Conservation (phyloP, 2,329 filamentous ascomycete species). For the Scytalidium lignicola region DNA sequence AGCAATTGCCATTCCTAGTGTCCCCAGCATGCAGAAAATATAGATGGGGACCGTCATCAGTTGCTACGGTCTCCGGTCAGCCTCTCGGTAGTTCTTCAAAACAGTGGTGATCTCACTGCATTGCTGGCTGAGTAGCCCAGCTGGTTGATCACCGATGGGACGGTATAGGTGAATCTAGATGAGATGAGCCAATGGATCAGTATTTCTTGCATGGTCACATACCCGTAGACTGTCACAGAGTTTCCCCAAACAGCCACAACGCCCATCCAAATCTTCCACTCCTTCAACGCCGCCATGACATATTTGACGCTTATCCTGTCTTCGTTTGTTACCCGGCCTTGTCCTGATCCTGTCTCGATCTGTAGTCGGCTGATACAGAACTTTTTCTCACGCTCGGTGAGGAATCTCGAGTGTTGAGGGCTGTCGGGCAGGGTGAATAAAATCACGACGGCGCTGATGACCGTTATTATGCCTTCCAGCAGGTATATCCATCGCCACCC, state of each 20-base stretch:
- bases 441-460: constrained; percentile 28
- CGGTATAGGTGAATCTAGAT: constrained; percentile 8
- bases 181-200: too few species aligned
- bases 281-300: constrained; percentile 35
- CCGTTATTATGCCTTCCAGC: constrained; percentile 41
- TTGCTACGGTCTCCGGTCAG: too few species aligned
- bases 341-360: constrained; percentile 6
- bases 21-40: constrained; percentile 57
- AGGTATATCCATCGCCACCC: constrained; percentile 32
- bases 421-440: constrained; percentile 45
- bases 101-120: not conserved
- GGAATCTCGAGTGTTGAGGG: constrained; percentile 34
- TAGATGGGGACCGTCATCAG: constrained; percentile 44
- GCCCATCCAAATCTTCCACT: constrained; percentile 38
- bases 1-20: constrained; percentile 46
- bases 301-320: constrained; percentile 28
- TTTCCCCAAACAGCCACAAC: not conserved
- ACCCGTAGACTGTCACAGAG: not conserved
- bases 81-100: too few species aligned
- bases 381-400: constrained; percentile 32
- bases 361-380: constrained; percentile 22
- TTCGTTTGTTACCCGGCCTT: constrained; percentile 49
- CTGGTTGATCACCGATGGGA: constrained; percentile 35
- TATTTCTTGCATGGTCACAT: not conserved
- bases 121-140: constrained; percentile 42